Evolutionary conservation across 208 protist genomes (phyloP).

Genomic region (Wallacemonas rigidus): DNA sequence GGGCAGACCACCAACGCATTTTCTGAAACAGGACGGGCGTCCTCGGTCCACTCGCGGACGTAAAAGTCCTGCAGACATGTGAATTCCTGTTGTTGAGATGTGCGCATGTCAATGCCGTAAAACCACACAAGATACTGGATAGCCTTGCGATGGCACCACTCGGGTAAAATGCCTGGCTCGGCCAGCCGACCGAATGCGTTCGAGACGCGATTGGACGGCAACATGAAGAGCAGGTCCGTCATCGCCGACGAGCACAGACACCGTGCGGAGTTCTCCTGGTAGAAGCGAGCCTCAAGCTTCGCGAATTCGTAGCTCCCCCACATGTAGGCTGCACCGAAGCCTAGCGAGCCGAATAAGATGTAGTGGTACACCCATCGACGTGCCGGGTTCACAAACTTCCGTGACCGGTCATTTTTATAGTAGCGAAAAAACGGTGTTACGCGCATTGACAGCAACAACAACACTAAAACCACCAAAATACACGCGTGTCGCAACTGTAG

Average conservation of each 20-base stretch:
- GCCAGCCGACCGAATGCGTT: conserved; percentile 44
- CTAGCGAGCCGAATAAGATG: conserved; percentile 34
- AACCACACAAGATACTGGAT: conserved; percentile 52
- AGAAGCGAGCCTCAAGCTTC: conserved; percentile 54
- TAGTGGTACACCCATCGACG: conserved; percentile 83
- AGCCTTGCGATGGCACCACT: conserved; percentile 42
- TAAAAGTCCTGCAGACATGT: conserved; percentile 82
- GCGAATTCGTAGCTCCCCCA: conserved; percentile 57
- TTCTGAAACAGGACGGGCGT: conserved; percentile 39
- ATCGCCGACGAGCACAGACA: conserved; percentile 56
- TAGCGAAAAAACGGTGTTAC: conserved; percentile 28
- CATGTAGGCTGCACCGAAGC: conserved; percentile 36
- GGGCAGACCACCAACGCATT: conserved; percentile 47
- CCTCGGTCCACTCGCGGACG: conserved; percentile 55
- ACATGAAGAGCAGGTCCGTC: conserved; percentile 63
- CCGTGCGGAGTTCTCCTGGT: conserved; percentile 33
- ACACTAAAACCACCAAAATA: conserved; percentile 10
- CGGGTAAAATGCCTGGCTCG: conserved; percentile 42
- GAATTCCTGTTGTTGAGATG: conserved; percentile 38
- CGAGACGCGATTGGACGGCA: conserved; percentile 75
- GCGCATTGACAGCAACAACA: conserved; percentile 19
- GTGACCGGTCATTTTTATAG: conserved; percentile 54
- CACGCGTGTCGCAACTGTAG: not conserved
- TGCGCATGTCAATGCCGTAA: conserved; percentile 56
- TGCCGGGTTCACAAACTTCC: conserved; percentile 55